Conservation (phyloP, 116 monocot genomes). For the Papilionanthe hybrid region DNA sequence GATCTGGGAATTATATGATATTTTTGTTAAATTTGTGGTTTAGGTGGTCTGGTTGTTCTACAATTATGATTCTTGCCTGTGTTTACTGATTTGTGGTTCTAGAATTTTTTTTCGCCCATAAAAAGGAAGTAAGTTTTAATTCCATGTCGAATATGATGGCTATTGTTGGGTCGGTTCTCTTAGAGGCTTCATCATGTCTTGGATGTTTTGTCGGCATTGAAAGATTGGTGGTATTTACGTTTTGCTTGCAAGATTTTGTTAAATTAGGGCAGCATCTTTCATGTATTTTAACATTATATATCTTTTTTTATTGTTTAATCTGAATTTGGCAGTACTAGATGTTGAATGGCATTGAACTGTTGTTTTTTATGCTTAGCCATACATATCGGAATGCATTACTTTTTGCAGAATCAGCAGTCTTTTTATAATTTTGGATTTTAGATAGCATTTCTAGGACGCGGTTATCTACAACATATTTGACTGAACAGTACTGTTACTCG, state of each 20-base stretch:
- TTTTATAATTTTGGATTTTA: neutral
- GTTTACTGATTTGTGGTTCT: neutral
- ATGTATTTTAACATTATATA: neutral
- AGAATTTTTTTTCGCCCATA: neutral
- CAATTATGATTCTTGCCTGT: neutral
- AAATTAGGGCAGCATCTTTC: neutral
- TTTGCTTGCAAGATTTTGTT: neutral
- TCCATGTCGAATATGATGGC: neutral
- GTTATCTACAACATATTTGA: neutral
- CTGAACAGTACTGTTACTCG: neutral
- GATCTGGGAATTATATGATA: slow-evolving; percentile 1
- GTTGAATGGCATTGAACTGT: neutral
- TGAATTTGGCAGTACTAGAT: neutral
- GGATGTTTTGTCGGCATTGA: neutral
- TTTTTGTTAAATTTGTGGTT: neutral
- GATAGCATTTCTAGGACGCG: neutral
- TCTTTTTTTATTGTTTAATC: neutral
- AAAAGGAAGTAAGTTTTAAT: neutral
- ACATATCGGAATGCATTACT: neutral
- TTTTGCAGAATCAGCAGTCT: neutral
- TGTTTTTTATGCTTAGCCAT: neutral
- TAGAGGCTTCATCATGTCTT: slow-evolving; percentile 1
- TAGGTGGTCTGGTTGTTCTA: neutral
- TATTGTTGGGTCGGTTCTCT: neutral
- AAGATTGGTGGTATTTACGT: neutral